Base-by-base conservation (phyloP, 2,329 filamentous ascomycete genomes). In the Pestalotiopsis sp. region DNA sequence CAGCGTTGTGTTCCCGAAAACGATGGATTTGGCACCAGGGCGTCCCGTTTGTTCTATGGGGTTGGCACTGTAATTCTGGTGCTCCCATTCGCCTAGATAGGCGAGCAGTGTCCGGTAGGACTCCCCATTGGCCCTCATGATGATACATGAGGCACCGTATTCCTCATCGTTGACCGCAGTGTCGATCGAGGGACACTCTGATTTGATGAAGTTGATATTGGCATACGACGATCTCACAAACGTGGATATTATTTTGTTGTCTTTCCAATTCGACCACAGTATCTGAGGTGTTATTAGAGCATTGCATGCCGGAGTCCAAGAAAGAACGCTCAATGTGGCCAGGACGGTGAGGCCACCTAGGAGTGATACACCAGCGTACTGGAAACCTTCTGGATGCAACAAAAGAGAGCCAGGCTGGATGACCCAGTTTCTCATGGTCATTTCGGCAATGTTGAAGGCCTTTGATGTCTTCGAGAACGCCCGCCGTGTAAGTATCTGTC, bases 361-460 rank as follows among this genome's bases (percentile, higher is more conserved):
- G 25, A 25, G 25, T 25, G 25, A 25, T 25, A 25, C 25, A 25
- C 25, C 25, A 25, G 25, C 25, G 25, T 25, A 25, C 25, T 25
- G 61, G 39, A 64, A 11, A 9, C 61, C 61, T 25, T 64, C 36
- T 5, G 12, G 20, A 45, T 64, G 61, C 1, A 38, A 41, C 6
- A 49, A 7, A n/a, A 64, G 6, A 17, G 61, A 52, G 17, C 62
- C 62, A 4, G 62, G 62, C 0, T 64, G 62, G 1, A 38, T 56
- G 3, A 64, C 62, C 62, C 62, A 64, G 20, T 64, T 64, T 0
- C 62, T 38, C 62, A 64, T 64, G 1, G 62, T 64, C n/a, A 64
- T 31, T 39, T 64, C 62, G 4, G 62, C 62, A 52, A 64, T 52
- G 38, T 64, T 64, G 2, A 64, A 38, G 2, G 62, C 62, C n/a